A percentile compares a stretch with the other conserved stretches of the same genome.
Conservation (phyloP, 2,329 filamentous ascomycete genomes). For the Parasarocladium wereldwijsianum region DNA sequence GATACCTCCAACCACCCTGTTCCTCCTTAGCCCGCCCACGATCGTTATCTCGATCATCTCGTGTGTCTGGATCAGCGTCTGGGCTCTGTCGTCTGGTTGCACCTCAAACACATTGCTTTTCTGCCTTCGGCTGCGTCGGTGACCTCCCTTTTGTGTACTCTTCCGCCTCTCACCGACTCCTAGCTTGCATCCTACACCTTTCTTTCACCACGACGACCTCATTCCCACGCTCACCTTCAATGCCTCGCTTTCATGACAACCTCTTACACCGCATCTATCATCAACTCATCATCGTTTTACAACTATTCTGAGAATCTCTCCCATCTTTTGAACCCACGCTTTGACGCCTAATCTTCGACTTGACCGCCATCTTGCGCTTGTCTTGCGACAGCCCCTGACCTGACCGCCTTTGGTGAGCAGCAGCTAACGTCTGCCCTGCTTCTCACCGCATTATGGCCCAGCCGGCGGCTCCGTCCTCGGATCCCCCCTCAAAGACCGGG, state of each 20-base stretch:
- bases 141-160: too few relatives aligned
- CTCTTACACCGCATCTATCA: not conserved
- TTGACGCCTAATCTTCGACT: not conserved
- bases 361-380: too few relatives aligned
- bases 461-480: constrained; percentile 10
- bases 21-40: too few relatives aligned
- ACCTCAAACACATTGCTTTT: too few relatives aligned
- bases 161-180: constrained; percentile 3
- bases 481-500: constrained; percentile 12
- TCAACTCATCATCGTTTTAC: not conserved
- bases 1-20: too few relatives aligned
- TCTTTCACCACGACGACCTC: too few relatives aligned
- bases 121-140: too few relatives aligned
- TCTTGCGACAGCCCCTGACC: constrained; percentile 2
- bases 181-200: too few relatives aligned
- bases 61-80: too few relatives aligned
- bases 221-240: too few relatives aligned
- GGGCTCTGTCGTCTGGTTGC: too few relatives aligned
- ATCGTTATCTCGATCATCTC: too few relatives aligned
- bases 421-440: not conserved
- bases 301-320: not conserved
- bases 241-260: not conserved
- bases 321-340: not conserved
- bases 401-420: constrained; percentile 3
- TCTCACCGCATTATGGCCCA: constrained; percentile 16